These are phyloP conservation scores for Suillus hirtellus DNA, from an alignment of 768 basidiomycete species.

Conservation along the genomic window DNA sequence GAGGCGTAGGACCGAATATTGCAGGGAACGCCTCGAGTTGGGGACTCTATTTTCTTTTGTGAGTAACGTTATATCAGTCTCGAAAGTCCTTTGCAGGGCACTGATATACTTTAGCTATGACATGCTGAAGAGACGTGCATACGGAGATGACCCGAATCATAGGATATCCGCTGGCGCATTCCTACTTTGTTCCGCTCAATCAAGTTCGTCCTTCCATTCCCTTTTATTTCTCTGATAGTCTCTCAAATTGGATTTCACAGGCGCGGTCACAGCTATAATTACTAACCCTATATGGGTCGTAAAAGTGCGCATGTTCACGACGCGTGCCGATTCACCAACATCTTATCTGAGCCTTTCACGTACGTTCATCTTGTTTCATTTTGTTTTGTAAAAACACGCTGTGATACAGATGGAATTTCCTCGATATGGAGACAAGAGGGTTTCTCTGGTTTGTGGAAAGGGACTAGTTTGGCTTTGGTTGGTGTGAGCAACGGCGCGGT, in stretches of 20 bases:
- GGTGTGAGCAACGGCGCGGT: slow-evolving; percentile 94
- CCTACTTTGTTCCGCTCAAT: slow-evolving; percentile 90
- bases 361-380: slow-evolving; percentile 26
- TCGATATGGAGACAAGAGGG: slow-evolving; percentile 77
- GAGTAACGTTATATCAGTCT: slow-evolving; percentile 36
- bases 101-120: slow-evolving; percentile 66
- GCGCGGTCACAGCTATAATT: slow-evolving; percentile 88
- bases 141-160: slow-evolving; percentile 62
- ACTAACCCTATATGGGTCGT: slow-evolving; percentile 99
- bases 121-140: slow-evolving; percentile 83
- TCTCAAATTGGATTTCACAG: slow-evolving; percentile 42
- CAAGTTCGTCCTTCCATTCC: slow-evolving; percentile 68
- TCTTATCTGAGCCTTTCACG: slow-evolving; percentile 83
- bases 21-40: slow-evolving; percentile 95
- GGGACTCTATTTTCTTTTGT: slow-evolving; percentile 99
- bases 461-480: slow-evolving; percentile 83
- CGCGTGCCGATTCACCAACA: slow-evolving; percentile 58
- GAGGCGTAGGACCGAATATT: slow-evolving; percentile 87
- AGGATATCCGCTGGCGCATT: slow-evolving; percentile 77
- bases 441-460: slow-evolving; percentile 76
- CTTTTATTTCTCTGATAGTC: slow-evolving; percentile 13
- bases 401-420: slow-evolving; percentile 75
- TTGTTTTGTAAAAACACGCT: too few relatives aligned
- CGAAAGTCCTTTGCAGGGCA: slow-evolving; percentile 1
- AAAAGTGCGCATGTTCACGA: slow-evolving; percentile 95